A percentile compares a stretch with the other conserved stretches of the same genome.
Conservation (phyloP, 2,329 filamentous ascomycete genomes). For the Neurospora sp. region DNA sequence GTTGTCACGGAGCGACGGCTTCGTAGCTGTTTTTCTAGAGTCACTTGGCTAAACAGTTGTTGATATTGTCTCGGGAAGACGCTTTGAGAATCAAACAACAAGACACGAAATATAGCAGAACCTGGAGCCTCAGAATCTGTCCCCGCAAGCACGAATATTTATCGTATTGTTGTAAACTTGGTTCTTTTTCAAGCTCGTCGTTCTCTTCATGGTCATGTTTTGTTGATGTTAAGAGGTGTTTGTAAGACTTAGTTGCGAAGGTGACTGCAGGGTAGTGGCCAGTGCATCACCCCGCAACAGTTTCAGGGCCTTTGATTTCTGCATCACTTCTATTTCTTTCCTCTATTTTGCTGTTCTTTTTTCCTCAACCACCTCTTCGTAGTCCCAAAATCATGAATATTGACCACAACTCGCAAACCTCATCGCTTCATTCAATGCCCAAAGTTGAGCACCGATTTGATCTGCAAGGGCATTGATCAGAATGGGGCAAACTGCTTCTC, state of each 20-base stretch:
- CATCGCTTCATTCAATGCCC: not conserved
- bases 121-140: not conserved
- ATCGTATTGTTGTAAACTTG: too few species aligned
- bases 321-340: not conserved
- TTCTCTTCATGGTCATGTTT: not conserved
- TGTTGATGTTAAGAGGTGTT: not conserved
- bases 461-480: not conserved
- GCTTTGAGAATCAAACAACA: not conserved
- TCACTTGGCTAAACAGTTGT: not conserved
- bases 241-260: not conserved
- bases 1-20: not conserved
- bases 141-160: too few species aligned
- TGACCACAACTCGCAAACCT: not conserved
- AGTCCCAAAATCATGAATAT: not conserved
- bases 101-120: not conserved
- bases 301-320: not conserved
- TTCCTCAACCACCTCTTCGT: not conserved
- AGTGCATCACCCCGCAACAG: not conserved
- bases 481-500: not conserved
- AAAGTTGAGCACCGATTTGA: not conserved
- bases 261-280: not conserved
- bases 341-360: not conserved
- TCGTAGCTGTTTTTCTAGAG: not conserved
- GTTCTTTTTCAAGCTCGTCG: too few species aligned
- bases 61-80: not conserved